phyloP scores from a whole-genome alignment of 768 basidiomycete genomes.

The Cubamyces sp. region DNA sequence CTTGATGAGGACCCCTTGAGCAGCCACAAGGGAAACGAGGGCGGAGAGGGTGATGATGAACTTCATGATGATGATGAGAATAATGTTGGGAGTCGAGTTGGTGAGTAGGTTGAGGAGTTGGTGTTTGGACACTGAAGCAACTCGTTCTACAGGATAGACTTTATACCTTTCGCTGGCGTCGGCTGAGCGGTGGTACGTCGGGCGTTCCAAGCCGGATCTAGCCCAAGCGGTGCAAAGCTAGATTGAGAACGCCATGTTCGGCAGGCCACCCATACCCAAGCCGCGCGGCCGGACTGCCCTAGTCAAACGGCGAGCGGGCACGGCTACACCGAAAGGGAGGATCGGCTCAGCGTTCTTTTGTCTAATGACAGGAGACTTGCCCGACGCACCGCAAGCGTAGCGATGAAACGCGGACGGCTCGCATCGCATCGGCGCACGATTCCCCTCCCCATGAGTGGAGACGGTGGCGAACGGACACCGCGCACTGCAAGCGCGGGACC shows the following conservation, averaged over 20 bases:
- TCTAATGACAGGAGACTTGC: too few species aligned
- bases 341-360: too few species aligned
- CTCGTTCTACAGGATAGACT: not conserved
- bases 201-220: slow-evolving; percentile 8
- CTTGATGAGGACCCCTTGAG: slow-evolving; percentile 2
- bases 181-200: not conserved
- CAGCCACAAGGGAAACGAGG: not conserved
- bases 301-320: not conserved
- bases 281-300: not conserved
- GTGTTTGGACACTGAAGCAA: not conserved
- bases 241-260: not conserved
- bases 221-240: slow-evolving; percentile 8
- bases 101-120: not conserved
- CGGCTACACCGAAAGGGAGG: too few species aligned
- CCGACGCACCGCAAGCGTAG: not conserved
- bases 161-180: not conserved
- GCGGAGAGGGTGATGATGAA: not conserved
- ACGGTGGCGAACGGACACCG: not conserved
- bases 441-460: not conserved
- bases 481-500: not conserved
- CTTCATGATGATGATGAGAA: not conserved
- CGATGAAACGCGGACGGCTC: not conserved
- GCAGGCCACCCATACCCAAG: not conserved
- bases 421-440: not conserved
- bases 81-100: too few species aligned